phyloP scores from a whole-genome alignment of 768 basidiomycete species.

The Psilocybe tampanensis region DNA sequence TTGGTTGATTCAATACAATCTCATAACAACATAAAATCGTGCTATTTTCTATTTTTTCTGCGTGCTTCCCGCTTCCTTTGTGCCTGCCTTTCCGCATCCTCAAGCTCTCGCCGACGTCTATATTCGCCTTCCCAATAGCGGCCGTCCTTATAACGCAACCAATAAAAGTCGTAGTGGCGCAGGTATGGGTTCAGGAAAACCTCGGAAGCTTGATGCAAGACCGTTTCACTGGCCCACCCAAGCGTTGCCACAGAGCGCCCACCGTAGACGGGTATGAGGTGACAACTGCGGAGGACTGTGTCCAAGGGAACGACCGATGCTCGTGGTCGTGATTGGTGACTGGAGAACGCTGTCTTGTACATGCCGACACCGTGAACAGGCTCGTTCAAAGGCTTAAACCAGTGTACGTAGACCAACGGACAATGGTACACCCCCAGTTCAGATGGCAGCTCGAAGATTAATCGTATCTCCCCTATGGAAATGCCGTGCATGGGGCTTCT shows the following conservation, averaged over 20 bases:
- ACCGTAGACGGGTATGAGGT: constrained; percentile 18
- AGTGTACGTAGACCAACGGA: constrained; percentile 25
- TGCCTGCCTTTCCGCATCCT: too few relatives aligned
- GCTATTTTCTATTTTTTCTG: too few relatives aligned
- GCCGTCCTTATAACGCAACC: background rate
- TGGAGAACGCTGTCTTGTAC: background rate
- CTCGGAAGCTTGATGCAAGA: constrained; percentile 20
- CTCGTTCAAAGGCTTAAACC: constrained; percentile 23
- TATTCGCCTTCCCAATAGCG: background rate
- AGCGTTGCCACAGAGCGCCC: background rate
- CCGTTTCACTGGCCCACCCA: constrained; percentile 16
- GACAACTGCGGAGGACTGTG: constrained; percentile 10
- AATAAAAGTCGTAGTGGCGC: constrained; percentile 27
- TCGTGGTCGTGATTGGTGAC: background rate
- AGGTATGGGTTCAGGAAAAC: constrained; percentile 35
- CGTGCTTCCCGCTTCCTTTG: too few relatives aligned
- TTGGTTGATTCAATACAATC: too few relatives aligned
- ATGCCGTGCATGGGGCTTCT: constrained; percentile 5
- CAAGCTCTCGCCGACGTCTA: too few relatives aligned
- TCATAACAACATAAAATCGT: too few relatives aligned
- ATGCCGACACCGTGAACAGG: background rate
- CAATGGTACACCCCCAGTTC: constrained; percentile 9
- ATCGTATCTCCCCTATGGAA: constrained; percentile 21
- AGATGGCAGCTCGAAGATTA: constrained; percentile 1
- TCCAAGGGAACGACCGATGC: background rate